Evolutionary conservation across 179 eudicot genomes (phyloP), one percentile per base, ranked within the genome.

Genomic region (Monotropa hypopitys): DNA sequence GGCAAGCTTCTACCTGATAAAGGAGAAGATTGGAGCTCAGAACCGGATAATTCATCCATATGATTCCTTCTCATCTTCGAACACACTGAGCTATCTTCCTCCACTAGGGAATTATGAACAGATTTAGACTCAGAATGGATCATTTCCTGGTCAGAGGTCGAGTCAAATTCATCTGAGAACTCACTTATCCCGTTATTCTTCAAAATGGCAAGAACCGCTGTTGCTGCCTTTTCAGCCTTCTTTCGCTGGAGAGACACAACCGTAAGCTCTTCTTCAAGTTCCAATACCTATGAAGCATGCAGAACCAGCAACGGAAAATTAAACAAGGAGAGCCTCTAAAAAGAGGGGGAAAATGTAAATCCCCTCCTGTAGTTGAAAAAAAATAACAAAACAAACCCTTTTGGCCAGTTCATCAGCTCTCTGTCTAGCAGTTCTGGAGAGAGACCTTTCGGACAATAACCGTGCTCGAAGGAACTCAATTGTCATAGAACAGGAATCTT

Each of bases 381-480:
- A 63, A 28, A 4, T 38, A n/a, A 10, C 21, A 68, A 54, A 76
- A 84, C 97, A 77, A 63, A 94, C 98, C 94, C 90, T 87, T 75
- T 83, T 84, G 7, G 94, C 89, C 81, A 92, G 91, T 73, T 92
- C 98, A 79, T 92, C 89, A 79, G 89, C 89, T 88, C 92, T 89
- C 81, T 90, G 89, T 75, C 88, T 89, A 20, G 98, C 88, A 49
- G 96, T 79, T 84, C 80, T 90, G 5, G 97, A 92, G 70, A 94
- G 88, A 63, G 90, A 84, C 82, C 98, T 90, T 83, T 94, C 98
- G n/a, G 96, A 81, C 73, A 81, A 84, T 83, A 94, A 88, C 57
- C 94, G 85, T 54, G 90, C 98, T n/a, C 98, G 91, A 76, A 94
- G 97, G 79, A 77, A 90, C 75, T 94, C 96, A 78, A 94, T 83